These are phyloP conservation scores for Neurospora sp. DNA, from an alignment of 495 filamentous ascomycete genomes.

Conservation along the genomic window DNA sequence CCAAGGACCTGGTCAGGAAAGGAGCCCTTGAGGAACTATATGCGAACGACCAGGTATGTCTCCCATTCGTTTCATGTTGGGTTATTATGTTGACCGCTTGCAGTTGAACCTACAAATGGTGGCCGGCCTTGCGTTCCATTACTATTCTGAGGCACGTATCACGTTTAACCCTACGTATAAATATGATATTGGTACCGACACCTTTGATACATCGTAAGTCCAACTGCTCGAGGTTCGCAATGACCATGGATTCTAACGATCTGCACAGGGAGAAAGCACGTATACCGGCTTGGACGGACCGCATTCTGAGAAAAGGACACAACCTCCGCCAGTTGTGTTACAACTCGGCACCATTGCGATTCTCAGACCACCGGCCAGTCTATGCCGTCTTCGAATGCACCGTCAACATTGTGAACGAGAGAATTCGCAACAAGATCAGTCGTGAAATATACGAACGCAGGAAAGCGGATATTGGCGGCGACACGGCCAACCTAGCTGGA, in stretches of 20 bases:
- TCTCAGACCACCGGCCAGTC: slow-evolving; percentile 92
- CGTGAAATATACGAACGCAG: slow-evolving; percentile 61
- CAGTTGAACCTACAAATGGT: slow-evolving; percentile 95
- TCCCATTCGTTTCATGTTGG: not conserved
- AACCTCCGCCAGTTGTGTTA: slow-evolving; percentile 78
- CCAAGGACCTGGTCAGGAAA: slow-evolving; percentile 59
- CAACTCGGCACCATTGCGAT: slow-evolving; percentile 61
- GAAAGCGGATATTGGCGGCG: slow-evolving; percentile 45
- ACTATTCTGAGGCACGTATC: slow-evolving; percentile 79
- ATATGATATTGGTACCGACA: slow-evolving; percentile 77
- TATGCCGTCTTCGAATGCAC: slow-evolving; percentile 78
- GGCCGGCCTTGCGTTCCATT: slow-evolving; percentile 76
- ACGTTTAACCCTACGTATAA: slow-evolving; percentile 90
- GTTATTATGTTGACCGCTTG: slow-evolving; percentile 6
- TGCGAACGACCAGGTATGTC: slow-evolving; percentile 77
- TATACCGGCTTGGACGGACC: slow-evolving; percentile 96
- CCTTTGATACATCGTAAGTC: slow-evolving; percentile 83
- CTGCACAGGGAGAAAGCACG: slow-evolving; percentile 68
- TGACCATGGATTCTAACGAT: slow-evolving; percentile 1
- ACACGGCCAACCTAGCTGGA: slow-evolving; percentile 32
- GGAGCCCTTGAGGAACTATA: slow-evolving; percentile 71
- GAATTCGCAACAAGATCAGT: slow-evolving; percentile 56
- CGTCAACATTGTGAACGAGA: slow-evolving; percentile 69
- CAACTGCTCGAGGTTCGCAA: not conserved
- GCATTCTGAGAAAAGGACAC: slow-evolving; percentile 74